Conservation (phyloP, 768 basidiomycete species). For the Strobilomyces confusus region DNA sequence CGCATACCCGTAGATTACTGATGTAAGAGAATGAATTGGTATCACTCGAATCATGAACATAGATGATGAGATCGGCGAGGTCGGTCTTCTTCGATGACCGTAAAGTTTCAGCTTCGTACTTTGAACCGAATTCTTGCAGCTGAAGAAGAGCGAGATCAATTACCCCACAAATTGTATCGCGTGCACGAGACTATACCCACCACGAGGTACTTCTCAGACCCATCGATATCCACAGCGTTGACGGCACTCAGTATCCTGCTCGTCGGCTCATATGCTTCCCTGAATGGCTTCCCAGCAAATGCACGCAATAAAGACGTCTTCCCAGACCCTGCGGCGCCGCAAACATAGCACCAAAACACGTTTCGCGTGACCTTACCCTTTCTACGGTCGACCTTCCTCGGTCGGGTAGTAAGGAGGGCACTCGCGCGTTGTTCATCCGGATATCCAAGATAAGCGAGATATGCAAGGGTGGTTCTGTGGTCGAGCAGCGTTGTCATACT, state of each 20-base stretch:
- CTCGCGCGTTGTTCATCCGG: conserved; percentile 73
- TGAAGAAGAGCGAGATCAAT: conserved; percentile 29
- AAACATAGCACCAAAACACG: conserved; percentile 90
- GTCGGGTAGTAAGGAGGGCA: conserved; percentile 80
- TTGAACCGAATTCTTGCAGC: conserved; percentile 97
- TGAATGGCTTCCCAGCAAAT: conserved; percentile 82
- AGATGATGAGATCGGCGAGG: conserved; percentile 89
- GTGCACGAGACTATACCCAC: conserved; percentile 46
- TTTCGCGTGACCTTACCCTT: conserved; percentile 87
- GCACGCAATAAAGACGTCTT: conserved; percentile 85
- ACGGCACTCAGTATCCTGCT: conserved; percentile 89
- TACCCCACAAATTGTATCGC: conserved; percentile 32
- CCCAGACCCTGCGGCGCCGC: conserved; percentile 93
- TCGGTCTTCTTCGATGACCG: conserved; percentile 90
- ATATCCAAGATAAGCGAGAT: conserved; percentile 94
- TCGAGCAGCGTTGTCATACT: conserved; percentile 99
- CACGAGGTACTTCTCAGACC: conserved; percentile 93
- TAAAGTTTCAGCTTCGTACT: conserved; percentile 88
- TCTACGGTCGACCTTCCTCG: conserved; percentile 79
- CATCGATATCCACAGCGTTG: conserved; percentile 91
- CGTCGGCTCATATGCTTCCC: conserved; percentile 78
- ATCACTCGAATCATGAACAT: conserved; percentile 96
- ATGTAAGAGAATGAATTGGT: conserved; percentile 99
- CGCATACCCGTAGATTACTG: conserved; percentile 83
- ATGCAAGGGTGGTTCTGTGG: conserved; percentile 85